Conservation (phyloP, 2,329 filamentous ascomycete genomes). For the Aspergillus sp. region DNA sequence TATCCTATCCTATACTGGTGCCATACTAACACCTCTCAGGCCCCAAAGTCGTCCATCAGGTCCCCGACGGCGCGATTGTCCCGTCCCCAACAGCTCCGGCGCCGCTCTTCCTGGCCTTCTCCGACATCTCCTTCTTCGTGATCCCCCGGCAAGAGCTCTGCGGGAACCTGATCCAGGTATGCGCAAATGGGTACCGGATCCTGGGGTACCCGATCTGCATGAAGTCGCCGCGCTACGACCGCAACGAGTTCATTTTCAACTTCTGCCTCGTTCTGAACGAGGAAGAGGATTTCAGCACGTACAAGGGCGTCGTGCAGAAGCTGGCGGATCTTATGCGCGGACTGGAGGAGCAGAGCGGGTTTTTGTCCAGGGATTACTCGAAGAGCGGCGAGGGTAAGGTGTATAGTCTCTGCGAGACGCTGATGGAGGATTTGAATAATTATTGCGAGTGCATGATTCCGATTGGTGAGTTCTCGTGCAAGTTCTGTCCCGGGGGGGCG, state of each 20-base stretch:
- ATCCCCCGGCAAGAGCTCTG: constrained; percentile 93
- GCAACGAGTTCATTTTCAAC: constrained; percentile 98
- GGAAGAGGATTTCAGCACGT: constrained; percentile 62
- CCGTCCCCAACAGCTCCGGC: constrained; percentile 36
- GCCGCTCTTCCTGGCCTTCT: constrained; percentile 70
- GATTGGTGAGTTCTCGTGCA: constrained; percentile 52
- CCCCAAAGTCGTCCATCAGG: constrained; percentile 55
- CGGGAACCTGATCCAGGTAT: constrained; percentile 71
- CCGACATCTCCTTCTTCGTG: constrained; percentile 79
- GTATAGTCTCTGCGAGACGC: constrained; percentile 67
- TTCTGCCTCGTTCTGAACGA: constrained; percentile 76
- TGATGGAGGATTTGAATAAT: constrained; percentile 90
- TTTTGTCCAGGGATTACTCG: constrained; percentile 47
- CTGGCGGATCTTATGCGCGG: constrained; percentile 77
- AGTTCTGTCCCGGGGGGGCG: constrained; percentile 3
- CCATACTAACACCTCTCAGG: too few species aligned
- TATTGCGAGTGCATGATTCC: constrained; percentile 99
- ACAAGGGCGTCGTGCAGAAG: constrained; percentile 76
- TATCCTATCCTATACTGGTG: too few species aligned
- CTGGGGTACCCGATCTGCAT: constrained; percentile 87
- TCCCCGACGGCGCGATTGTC: constrained; percentile 51
- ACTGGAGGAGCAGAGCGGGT: constrained; percentile 84
- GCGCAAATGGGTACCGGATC: constrained; percentile 65
- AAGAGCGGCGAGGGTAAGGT: constrained; percentile 42
- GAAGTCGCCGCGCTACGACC: constrained; percentile 67